Base-by-base conservation (phyloP, 306 rosid species). In the Rubus parviflorus region DNA sequence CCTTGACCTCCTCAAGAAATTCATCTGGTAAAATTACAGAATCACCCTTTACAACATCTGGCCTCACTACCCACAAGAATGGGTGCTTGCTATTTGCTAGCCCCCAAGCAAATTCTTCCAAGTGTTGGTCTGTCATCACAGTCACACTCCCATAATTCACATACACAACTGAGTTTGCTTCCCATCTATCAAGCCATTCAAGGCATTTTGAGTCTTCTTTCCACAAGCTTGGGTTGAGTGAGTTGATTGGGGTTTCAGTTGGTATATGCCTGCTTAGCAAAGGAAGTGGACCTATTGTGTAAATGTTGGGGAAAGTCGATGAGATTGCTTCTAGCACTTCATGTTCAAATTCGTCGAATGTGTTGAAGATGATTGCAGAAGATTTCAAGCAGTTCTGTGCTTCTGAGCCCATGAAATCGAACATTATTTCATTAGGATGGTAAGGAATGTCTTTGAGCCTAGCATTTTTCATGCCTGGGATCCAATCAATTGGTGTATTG, bases 71-170 rank as follows among this genome's bases (percentile, higher is more conserved):
- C 87, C 89, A 86, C 70, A 83, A 46, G 72, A 85, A 85, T 10
- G 83, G 79, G 22, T 72, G 79, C 23, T 81, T 77, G 62, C 85
- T 85, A 23, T 81, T 84, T 25, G 90, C 90, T 7, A 84, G 77
- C 3, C 90, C 90, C 90, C 87, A 82, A 19, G 89, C 88, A 76
- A 88, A 80, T 52, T 88, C 92, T 48, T 25, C 71, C 14, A 88
- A 19, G 11, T 75, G 65, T 37, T 81, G 69, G 19, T 80, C 75
- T 6, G 85, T 77, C 80, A 88, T 84, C 23, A 53, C 74, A 0
- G 87, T 82, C 52, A 83, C 3, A 11, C 88, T 85, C 0, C 88
- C 88, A 76, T 82, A 86, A 38, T 81, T 88, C 3, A 86, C 79
- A 8, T 88, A 88, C 41, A 84, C 68, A 40, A 86, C 92, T 4